Conservation (phyloP, 805 yeast species). For the Starmerella davenportii region DNA sequence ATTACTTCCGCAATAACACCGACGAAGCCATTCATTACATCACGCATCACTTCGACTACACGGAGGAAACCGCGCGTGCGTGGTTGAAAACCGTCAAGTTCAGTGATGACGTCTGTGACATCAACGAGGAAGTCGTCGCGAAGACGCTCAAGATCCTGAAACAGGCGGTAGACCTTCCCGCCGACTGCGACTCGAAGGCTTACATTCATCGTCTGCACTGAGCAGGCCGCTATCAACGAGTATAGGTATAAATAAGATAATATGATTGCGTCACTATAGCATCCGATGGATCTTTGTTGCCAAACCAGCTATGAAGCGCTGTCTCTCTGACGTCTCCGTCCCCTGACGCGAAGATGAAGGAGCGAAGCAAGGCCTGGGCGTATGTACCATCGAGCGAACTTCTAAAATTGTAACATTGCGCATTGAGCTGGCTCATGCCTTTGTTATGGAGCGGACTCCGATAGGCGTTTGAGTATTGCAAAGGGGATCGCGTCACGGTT, state of each 20-base stretch:
- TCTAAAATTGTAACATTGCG: too few species aligned
- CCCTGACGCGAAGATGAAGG: too few species aligned
- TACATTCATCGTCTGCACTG: slow-evolving; percentile 6
- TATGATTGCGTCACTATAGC: not conserved
- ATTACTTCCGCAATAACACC: slow-evolving; percentile 39
- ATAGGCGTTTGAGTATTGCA: too few species aligned
- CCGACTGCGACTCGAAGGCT: slow-evolving; percentile 11
- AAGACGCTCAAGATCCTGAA: slow-evolving; percentile 41
- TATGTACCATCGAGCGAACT: too few species aligned
- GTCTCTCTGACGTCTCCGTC: not conserved
- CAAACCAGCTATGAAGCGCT: not conserved
- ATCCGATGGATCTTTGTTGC: too few species aligned
- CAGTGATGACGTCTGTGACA: slow-evolving; percentile 29
- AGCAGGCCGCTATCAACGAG: too few species aligned
- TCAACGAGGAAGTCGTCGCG: slow-evolving; percentile 33
- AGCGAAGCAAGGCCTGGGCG: too few species aligned
- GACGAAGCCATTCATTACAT: slow-evolving; percentile 55
- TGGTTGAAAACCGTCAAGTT: slow-evolving; percentile 73
- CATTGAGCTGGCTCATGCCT: too few species aligned
- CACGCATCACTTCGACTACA: slow-evolving; percentile 50
- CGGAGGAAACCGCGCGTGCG: slow-evolving; percentile 54
- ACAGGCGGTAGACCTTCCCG: slow-evolving; percentile 41
- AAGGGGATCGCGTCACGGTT: too few species aligned
- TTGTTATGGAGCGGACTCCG: too few species aligned
- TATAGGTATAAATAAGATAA: not conserved